Evolutionary conservation across 129 eudicot species (phyloP).

Genomic region (Flaveria linearis): DNA sequence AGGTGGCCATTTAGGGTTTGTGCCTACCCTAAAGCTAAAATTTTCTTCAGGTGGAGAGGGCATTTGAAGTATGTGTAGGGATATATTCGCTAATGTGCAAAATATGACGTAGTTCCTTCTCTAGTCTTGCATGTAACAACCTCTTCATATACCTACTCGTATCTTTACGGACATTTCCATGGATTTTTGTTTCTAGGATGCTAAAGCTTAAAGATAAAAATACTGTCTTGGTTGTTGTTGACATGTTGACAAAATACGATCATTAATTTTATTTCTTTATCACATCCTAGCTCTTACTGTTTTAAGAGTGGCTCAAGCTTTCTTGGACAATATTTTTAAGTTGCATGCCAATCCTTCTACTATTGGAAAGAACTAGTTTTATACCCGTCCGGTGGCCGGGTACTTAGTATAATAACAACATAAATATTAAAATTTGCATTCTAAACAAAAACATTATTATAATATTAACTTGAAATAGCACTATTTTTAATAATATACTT

Average conservation of each 20-base stretch:
- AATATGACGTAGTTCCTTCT: neutral
- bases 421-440: no score
- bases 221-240: neutral
- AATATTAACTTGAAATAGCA: no score
- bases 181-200: constrained; percentile 25
- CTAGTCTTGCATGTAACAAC: constrained; percentile 1
- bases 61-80: neutral
- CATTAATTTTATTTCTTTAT: constrained; percentile 4
- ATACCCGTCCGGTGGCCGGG: no score
- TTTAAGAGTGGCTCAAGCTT: no score
- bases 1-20: no score
- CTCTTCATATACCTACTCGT: constrained; percentile 7
- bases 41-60: neutral
- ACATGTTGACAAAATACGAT: constrained; percentile 13
- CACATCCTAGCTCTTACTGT: constrained; percentile 4
- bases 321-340: no score
- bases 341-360: no score
- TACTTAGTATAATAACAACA: no score
- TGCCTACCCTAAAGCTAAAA: no score
- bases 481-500: no score
- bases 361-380: no score
- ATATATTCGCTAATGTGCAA: neutral
- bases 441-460: no score
- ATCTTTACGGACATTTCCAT: constrained; percentile 4
- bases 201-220: neutral